Percentiles rank a stretch among this genome's conserved stretches.
Evolutionary conservation across 306 rosid genomes (phyloP).

Genomic region (Dalbergia oliveri): DNA sequence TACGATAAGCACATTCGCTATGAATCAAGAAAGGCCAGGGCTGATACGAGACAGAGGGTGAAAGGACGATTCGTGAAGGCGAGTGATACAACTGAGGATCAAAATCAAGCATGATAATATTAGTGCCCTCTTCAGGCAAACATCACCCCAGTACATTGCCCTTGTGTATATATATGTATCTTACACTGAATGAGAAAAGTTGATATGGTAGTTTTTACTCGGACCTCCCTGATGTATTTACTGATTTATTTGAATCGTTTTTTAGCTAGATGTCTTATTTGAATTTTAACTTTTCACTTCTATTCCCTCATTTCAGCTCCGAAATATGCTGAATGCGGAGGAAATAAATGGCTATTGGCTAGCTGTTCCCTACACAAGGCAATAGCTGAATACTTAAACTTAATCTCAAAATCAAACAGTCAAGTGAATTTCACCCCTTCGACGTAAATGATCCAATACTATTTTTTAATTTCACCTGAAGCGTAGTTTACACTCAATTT

Average conservation of each 20-base stretch:
- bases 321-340: no score
- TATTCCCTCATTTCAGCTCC: not conserved
- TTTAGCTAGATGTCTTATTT: constrained; percentile 24
- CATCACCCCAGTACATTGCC: not conserved
- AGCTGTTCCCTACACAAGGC: no score
- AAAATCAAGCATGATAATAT: constrained; percentile 7
- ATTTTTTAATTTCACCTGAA: no score
- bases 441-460: no score
- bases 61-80: constrained; percentile 62
- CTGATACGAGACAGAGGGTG: constrained; percentile 59
- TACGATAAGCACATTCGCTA: constrained; percentile 62
- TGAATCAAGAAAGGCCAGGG: constrained; percentile 63
- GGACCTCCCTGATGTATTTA: constrained; percentile 8
- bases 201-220: constrained; percentile 20
- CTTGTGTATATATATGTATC: constrained; percentile 35
- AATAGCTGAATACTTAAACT: no score
- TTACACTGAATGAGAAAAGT: constrained; percentile 22
- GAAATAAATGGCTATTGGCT: no score
- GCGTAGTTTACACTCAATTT: no score
- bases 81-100: constrained; percentile 40
- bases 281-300: not conserved
- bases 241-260: constrained; percentile 32
- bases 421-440: no score
- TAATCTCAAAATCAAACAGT: no score
- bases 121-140: constrained; percentile 23